Base-by-base conservation (phyloP, 805 yeast genomes). In the Candida loeiensis region DNA sequence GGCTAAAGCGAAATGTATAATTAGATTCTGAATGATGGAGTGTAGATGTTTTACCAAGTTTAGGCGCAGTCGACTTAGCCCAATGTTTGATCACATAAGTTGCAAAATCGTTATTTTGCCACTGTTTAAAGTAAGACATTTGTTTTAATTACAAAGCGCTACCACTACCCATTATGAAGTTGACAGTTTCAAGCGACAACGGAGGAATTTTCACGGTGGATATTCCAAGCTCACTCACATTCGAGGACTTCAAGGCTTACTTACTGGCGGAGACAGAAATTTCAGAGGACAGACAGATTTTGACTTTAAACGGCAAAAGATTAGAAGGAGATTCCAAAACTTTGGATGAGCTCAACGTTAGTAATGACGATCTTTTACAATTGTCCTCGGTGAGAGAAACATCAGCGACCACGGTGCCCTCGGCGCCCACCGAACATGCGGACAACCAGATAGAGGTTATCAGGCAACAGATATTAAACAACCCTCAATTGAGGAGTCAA, bases 161-260 rank as follows among this genome's bases (percentile, higher is more conserved):
- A 20, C 12, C 26, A 4, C 15, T 20, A 9, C 29, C 16, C 12
- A 20, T 12, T 16, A 52, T 52, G 56, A 49, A 46, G 21, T 30
- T 56, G 15, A 50, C 51, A 7, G 44, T 56, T n/a, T 45, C 57
- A 9, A 30, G 45, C 16, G 51, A 52, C n/a, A 48, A 43, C 21
- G 61, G 55, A 18, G 54, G 51, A 8, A 52, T 63, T 3, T 42
- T 66, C n/a, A 36, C 61, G 3, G 71, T 85, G 1, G 95, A 88
- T 38, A 73, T 87, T 4, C 74, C 86, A 3, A 75, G 65, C 1
- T 83, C 81, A 11, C 73, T 88, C 68, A 56, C 78, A 0, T 56
- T 88, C 7, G 67, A 58, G 11, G 96, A 89, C 56, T 73, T 90
- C 48, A 71, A 76, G 44, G 95, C 91, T 0, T 79, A 82, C 47